Evolutionary conservation across 768 basidiomycete genomes (phyloP).

Genomic region (Rickenella mellea): DNA sequence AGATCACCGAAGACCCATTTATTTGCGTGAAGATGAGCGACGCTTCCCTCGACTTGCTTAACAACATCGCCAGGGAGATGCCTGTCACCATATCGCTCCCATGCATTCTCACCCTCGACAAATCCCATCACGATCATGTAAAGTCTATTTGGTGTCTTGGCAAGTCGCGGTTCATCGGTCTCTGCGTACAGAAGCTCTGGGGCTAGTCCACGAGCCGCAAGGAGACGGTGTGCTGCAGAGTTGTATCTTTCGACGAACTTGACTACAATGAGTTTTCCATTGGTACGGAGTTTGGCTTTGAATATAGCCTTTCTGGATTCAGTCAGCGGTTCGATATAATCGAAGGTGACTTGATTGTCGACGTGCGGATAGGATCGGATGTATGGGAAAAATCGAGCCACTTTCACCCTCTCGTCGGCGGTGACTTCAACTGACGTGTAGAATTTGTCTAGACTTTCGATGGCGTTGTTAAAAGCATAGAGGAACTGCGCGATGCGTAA

Average conservation of each 20-base stretch:
- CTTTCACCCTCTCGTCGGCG: no score
- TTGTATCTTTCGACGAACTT: slow-evolving; percentile 2
- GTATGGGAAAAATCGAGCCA: no score
- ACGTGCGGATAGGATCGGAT: no score
- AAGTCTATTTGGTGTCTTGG: slow-evolving; percentile 11
- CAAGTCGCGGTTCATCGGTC: neutral
- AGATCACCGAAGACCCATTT: slow-evolving; percentile 30
- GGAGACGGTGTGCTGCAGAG: neutral
- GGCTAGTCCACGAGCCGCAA: neutral
- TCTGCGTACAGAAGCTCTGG: slow-evolving; percentile 7
- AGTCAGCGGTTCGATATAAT: no score
- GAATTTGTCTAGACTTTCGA: no score
- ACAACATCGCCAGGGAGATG: slow-evolving; percentile 11
- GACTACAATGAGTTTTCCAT: no score
- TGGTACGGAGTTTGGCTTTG: no score
- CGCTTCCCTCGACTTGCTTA: slow-evolving; percentile 11
- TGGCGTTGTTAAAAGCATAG: no score
- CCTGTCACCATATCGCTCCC: neutral
- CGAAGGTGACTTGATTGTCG: no score
- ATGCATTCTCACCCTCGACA: slow-evolving; percentile 11
- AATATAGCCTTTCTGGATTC: no score
- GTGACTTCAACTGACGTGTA: no score
- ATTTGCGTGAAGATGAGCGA: slow-evolving; percentile 16
- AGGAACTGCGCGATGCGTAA: no score
- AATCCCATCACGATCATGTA: slow-evolving; percentile 33